These are phyloP conservation scores for Gentiana dahurica DNA, from an alignment of 257 asterid genomes.

Conservation along the genomic window DNA sequence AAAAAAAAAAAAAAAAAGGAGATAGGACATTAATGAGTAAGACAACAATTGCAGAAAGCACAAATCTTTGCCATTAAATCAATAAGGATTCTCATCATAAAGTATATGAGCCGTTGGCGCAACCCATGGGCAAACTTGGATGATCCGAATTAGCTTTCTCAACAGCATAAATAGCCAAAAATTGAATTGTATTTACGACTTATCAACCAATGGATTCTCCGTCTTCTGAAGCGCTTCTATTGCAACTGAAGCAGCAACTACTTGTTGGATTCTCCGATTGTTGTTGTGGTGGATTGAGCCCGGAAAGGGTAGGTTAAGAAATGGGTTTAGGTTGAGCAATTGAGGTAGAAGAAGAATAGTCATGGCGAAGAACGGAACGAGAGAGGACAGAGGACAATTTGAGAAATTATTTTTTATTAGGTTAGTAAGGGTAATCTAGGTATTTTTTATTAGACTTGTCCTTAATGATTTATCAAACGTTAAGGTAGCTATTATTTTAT, in stretches of 20 bases:
- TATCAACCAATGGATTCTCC: constrained; percentile 52
- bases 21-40: too few species aligned
- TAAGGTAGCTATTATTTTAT: too few species aligned
- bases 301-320: constrained; percentile 43
- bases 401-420: too few species aligned
- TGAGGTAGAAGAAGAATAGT: constrained; percentile 12
- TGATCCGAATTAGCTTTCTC: constrained; percentile 44
- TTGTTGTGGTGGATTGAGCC: constrained; percentile 34
- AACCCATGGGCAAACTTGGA: constrained; percentile 45
- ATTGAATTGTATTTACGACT: constrained; percentile 44
- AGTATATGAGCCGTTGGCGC: constrained; percentile 87
- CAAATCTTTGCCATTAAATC: constrained; percentile 95
- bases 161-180: constrained; percentile 40
- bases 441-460: too few species aligned
- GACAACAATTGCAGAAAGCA: constrained; percentile 49
- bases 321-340: constrained; percentile 6
- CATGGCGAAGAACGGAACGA: constrained; percentile 40
- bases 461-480: too few species aligned
- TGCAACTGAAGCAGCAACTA: constrained; percentile 43
- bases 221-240: constrained; percentile 62
- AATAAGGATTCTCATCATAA: constrained; percentile 89
- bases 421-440: too few species aligned
- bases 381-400: constrained; percentile 33
- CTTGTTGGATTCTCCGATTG: constrained; percentile 15
- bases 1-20: too few species aligned